Conservation (phyloP, 1,284 basidiomycete species). For the Malassezia pachydermatis region DNA sequence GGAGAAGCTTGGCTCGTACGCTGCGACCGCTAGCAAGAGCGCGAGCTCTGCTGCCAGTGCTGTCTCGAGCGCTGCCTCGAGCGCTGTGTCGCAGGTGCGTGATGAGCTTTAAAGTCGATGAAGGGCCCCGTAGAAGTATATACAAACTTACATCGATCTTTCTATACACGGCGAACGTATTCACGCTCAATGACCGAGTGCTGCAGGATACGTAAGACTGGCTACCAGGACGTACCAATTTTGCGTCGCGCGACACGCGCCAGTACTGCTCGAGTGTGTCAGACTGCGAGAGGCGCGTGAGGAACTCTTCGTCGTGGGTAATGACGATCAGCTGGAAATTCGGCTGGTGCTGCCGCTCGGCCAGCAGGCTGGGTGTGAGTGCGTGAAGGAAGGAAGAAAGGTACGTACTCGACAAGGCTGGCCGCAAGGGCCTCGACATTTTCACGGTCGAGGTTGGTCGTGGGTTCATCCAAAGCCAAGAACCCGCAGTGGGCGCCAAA, state of each 20-base stretch:
- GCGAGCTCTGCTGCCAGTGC: too few species aligned
- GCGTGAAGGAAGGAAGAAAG: too few species aligned
- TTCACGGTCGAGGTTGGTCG: slow-evolving; percentile 90
- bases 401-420: slow-evolving; percentile 63
- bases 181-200: slow-evolving; percentile 13
- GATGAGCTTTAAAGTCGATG: slow-evolving; percentile 4
- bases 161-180: slow-evolving; percentile 5
- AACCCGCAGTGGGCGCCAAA: slow-evolving; percentile 97
- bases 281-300: slow-evolving; percentile 33
- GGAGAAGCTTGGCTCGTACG: slow-evolving; percentile 13
- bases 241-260: slow-evolving; percentile 35
- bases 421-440: slow-evolving; percentile 89
- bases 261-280: slow-evolving; percentile 42
- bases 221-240: slow-evolving; percentile 23
- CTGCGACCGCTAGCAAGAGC: slow-evolving; percentile 2
- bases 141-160: background rate
- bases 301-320: slow-evolving; percentile 47
- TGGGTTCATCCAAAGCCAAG: slow-evolving; percentile 92
- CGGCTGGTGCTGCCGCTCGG: slow-evolving; percentile 54
- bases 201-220: background rate
- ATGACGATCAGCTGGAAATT: slow-evolving; percentile 98
- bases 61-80: too few species aligned
- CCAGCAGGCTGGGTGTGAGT: slow-evolving; percentile 26
- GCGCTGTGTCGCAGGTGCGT: background rate
- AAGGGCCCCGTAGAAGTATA: too few species aligned